Base-by-base conservation (phyloP, 1,284 basidiomycete species). In the Neolentinus lepideus region DNA sequence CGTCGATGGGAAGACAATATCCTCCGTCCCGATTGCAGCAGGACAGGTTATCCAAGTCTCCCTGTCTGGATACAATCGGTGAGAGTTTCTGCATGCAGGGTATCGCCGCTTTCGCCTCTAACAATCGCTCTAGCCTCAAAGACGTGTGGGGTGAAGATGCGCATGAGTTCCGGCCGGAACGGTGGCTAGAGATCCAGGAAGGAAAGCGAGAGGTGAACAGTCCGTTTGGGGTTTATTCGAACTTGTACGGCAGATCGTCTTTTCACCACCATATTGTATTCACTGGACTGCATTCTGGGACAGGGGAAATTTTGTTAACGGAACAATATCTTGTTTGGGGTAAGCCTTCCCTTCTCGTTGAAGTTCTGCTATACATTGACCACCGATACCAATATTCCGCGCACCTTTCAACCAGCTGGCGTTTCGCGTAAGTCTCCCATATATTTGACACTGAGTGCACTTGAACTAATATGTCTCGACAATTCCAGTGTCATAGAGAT, bases 401-500 rank as follows among this genome's bases (percentile, higher is more conserved):
- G 9, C 33, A 16, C n/a, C 4, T n/a, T n/a, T n/a, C n/a, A 6
- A 16, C 38, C 16, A 43, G 38, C 38, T 50, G 47, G 47, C 47
- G 47, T 22, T 50, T 50, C 22, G 47, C 47, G 47, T 50, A 50
- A 24, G 47, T 50, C 47, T 8, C 47, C 47, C 12, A 11, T 26
- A 6, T 25, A 3, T 25, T 26, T 3, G 22, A 31, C 19, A 4
- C 51, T 16, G 3, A 6, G 6, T 4, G 27, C 38, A 21, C 12
- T 6, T 31, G 12, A 12, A 31, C 12, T 31, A n/a, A 21, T 16
- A 8, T 21, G n/a, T 11, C n/a, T n/a, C 47, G 24, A 24, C 27
- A 29, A 16, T n/a, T 50, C 9, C 51, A 58, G 57, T 12, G 36
- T 58, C 19, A 48, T 58, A 25, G 56, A 59, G 35, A 50, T 57